Evolutionary conservation across 352 stramenopile species (phyloP).

Genomic region (Phytophthora pistaciae): DNA sequence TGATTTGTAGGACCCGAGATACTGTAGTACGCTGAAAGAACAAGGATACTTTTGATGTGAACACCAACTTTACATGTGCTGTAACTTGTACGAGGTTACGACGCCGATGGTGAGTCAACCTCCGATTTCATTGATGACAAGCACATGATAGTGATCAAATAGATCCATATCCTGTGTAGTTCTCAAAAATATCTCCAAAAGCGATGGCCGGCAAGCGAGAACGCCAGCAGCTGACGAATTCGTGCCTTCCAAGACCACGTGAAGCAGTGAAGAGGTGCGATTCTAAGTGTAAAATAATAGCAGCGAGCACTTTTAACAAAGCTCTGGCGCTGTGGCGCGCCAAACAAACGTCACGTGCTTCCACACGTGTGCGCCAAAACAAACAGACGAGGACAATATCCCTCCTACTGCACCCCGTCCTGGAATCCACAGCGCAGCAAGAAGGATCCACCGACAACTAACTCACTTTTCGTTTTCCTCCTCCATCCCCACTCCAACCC

Average conservation of each 20-base stretch:
- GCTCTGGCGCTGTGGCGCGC: neutral
- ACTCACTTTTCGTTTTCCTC: slow-evolving; percentile 7
- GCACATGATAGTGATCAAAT: neutral
- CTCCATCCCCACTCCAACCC: neutral
- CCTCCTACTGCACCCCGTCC: neutral
- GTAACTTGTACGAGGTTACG: too few relatives aligned
- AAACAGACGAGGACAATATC: neutral
- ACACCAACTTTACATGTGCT: too few relatives aligned
- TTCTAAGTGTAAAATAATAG: too few relatives aligned
- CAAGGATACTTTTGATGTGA: too few relatives aligned
- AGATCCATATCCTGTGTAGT: neutral
- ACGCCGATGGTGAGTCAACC: too few relatives aligned
- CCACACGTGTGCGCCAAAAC: neutral
- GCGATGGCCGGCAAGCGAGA: neutral
- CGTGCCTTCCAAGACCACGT: neutral
- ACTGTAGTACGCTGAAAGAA: too few relatives aligned
- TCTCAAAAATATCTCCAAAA: neutral
- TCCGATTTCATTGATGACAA: neutral
- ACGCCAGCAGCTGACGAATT: neutral
- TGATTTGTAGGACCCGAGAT: too few relatives aligned
- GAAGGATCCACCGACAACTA: neutral
- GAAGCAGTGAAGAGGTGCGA: neutral
- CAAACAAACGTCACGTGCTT: neutral
- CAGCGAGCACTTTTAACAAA: neutral
- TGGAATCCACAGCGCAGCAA: neutral